Base-by-base conservation (phyloP, 208 protist genomes). In the Leishmania arabica region DNA sequence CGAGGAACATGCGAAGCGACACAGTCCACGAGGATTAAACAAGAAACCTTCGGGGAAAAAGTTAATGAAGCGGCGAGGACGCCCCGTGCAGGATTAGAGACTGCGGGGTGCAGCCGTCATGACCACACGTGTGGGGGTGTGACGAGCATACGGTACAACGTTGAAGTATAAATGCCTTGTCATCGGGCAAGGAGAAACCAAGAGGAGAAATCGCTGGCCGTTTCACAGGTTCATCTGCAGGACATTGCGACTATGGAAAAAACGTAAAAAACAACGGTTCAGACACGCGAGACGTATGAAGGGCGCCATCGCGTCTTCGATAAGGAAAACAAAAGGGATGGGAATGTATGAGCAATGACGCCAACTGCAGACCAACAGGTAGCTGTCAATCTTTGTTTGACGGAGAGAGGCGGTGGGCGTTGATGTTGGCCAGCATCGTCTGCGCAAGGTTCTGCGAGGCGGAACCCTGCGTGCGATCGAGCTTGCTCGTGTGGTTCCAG, bases 361-460 rank as follows among this genome's bases (percentile, higher is more conserved):
- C 49, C 13, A 53, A 17, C 60, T 65, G 60, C n/a, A 65, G 9
- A 34, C 24, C 9, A 31, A 65, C 24, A 65, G 1, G 27, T 69
- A 60, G 21, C 15, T 19, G 21, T 42, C 11, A 2, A 27, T 17
- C 74, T 56, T 87, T 87, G 81, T 88, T 85, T 40, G 81, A 87
- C 17, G 68, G 21, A 1, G n/a, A 15, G 42, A 75, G 70, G 54
- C 74, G 54, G 56, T 47, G 7, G 34, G 74, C 74, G 74, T 77
- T 47, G 37, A 91, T 88, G 79, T 88, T 90, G 58, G 73, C 60
- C 42, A 90, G 27, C 62, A 88, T 77, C 42, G 73, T 53, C 76
- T 82, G 60, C 71, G 77, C 87, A 54, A 90, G 49, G 82, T 79
- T 80, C 84, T 90, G 87, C 19, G 72, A 84, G 27, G 65, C 66